A percentile compares a stretch with the other conserved stretches of the same genome.
These are phyloP conservation scores for Fistulinella prunicolor DNA, from an alignment of 768 basidiomycete species.

Conservation along the genomic window DNA sequence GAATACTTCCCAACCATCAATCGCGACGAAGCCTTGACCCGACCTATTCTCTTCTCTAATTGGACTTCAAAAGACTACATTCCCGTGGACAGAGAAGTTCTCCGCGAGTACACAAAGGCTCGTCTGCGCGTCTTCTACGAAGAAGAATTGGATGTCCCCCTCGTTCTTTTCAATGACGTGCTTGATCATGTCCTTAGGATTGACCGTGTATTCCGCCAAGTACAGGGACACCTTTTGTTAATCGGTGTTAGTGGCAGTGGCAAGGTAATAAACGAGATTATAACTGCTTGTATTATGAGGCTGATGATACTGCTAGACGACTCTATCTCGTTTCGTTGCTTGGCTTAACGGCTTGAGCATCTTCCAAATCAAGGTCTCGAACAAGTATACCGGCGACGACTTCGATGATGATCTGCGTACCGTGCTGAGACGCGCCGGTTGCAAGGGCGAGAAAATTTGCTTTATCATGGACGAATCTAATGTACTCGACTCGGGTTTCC, in stretches of 20 bases:
- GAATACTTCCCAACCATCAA: constrained; percentile 94
- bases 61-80: constrained; percentile 99
- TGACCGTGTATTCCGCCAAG: constrained; percentile 97
- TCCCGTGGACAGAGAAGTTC: constrained; percentile 87
- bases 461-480: constrained; percentile 99
- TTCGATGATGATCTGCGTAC: constrained; percentile 97
- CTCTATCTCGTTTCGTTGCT: constrained; percentile 94
- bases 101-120: constrained; percentile 96
- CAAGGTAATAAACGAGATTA: constrained; percentile 58
- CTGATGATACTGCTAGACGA: constrained; percentile 60
- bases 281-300: constrained; percentile 2
- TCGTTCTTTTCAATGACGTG: constrained; percentile 98
- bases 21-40: constrained; percentile 75
- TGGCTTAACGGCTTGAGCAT: constrained; percentile 99
- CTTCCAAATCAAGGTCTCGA: constrained; percentile 99
- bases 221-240: constrained; percentile 93
- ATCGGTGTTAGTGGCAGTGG: constrained; percentile 99
- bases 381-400: constrained; percentile 97
- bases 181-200: constrained; percentile 97
- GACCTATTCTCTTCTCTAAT: constrained; percentile 97
- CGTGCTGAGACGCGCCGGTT: constrained; percentile 92
- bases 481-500: constrained; percentile 96
- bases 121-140: constrained; percentile 98
- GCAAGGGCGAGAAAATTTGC: constrained; percentile 98
- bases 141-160: constrained; percentile 95